A percentile compares a stretch with the other conserved stretches of the same genome.
Evolutionary conservation across 225 moss, liverwort and hornwort genomes (phyloP).

Genomic region (Polytrichum formosum): DNA sequence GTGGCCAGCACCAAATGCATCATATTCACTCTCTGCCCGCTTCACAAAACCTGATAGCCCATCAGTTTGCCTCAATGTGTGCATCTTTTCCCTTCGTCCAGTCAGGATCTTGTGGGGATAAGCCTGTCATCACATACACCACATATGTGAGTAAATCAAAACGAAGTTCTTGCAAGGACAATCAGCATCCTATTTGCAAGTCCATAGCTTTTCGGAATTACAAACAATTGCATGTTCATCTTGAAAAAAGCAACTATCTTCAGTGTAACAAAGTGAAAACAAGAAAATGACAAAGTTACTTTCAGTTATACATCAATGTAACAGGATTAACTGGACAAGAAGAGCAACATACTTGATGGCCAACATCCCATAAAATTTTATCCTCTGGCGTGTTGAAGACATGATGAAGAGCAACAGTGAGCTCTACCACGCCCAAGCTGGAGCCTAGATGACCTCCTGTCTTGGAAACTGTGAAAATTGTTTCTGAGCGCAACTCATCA

Average conservation of each 20-base stretch:
- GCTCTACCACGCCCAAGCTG: conserved; percentile 59
- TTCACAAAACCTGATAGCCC: conserved; percentile 59
- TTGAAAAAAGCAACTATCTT: neutral
- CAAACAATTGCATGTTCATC: too few relatives aligned
- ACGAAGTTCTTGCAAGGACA: too few relatives aligned
- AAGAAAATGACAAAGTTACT: too few relatives aligned
- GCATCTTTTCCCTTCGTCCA: conserved; percentile 51
- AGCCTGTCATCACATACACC: conserved; percentile 21
- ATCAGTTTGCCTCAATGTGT: conserved; percentile 53
- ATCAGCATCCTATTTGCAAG: too few relatives aligned
- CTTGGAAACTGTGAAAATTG: conserved; percentile 51
- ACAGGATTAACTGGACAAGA: neutral
- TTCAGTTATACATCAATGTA: neutral
- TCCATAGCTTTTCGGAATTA: too few relatives aligned
- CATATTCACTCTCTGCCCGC: conserved; percentile 57
- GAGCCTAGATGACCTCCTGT: conserved; percentile 59
- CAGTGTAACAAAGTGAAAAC: neutral
- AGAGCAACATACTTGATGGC: conserved; percentile 38
- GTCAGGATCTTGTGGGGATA: conserved; percentile 63
- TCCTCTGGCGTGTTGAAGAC: conserved; percentile 62
- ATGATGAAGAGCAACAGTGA: conserved; percentile 54
- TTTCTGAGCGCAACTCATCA: conserved; percentile 52
- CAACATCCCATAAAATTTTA: conserved; percentile 60
- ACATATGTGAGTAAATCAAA: neutral
- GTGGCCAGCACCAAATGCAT: conserved; percentile 60